Base-by-base conservation (phyloP, 257 asterid species). In the Capsicum chinense region DNA sequence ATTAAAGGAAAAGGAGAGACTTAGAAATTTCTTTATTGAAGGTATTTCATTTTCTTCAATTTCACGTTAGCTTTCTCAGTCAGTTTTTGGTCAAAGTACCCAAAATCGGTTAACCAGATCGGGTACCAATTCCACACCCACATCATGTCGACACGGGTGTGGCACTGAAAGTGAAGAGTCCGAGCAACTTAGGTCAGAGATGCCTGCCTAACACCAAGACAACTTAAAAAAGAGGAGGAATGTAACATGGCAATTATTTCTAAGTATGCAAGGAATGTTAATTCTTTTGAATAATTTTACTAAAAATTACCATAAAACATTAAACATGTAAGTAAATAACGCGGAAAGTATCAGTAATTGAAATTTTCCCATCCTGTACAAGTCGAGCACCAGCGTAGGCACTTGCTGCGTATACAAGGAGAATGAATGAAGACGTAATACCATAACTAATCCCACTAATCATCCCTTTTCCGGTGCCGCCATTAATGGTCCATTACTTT, bases 361-460 rank as follows among this genome's bases (percentile, higher is more conserved):
- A 84, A 26, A 86, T 86, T 83, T 83, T 86, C 5, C 92, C 91
- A 59, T 87, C 89, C 66, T 90, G 86, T 67, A 92, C 92, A 47
- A 92, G 93, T 3, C 86, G 86, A 33, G 90, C 94, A 60, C 97
- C 97, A n/a, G 92, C 93, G 13, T 92, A 92, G 86, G 89, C 88
- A 69, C 89, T 88, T 4, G 88, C 87, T 54, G 97, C 93, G 10
- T 92, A 89, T 56, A 90, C 88, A 37, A 88, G 85, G 85, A 63
- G 91, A 1, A 92, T 84, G 84, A 92, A 7, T 2, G 91, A 86
- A 59, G 88, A 79, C 7, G 96, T 88, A 26, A 89, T 82, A 44
- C 48, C 73, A 66, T 90, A 92, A 48, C 94, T 91, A 42, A 88
- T 35, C 37, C 93, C 96, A 67, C 91, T 91, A 59, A 92, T 85